These are phyloP conservation scores for Epicoccum sorghinum DNA, from an alignment of 2,329 filamentous ascomycete species.

Conservation along the genomic window DNA sequence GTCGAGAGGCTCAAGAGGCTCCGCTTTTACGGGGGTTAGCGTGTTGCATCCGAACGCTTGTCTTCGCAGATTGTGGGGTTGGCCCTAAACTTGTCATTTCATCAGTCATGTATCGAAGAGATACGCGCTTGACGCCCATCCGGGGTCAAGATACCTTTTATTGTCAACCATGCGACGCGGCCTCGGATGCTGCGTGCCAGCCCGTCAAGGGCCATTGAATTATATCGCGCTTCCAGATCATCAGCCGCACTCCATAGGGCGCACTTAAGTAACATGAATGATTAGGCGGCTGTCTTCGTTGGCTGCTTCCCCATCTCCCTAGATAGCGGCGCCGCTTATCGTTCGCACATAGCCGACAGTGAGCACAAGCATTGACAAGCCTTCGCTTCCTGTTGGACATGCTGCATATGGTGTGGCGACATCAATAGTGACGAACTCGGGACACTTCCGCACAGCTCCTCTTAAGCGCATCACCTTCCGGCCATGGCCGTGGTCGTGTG, in stretches of 20 bases:
- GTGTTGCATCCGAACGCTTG: conserved; percentile 11
- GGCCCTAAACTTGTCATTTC: conserved; percentile 13
- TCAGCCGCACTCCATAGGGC: neutral
- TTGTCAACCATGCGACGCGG: neutral
- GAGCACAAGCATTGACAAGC: conserved; percentile 16
- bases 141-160: conserved; percentile 6
- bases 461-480: conserved; percentile 2
- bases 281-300: conserved; percentile 1
- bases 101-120: conserved; percentile 11
- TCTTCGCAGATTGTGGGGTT: conserved; percentile 9
- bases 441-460: conserved; percentile 3
- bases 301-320: conserved; percentile 2
- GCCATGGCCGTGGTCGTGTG: neutral
- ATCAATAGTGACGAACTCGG: conserved; percentile 11
- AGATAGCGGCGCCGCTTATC: conserved; percentile 8
- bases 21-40: conserved; percentile 10
- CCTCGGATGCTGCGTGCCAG: neutral
- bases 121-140: conserved; percentile 16
- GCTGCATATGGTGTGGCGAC: conserved; percentile 13
- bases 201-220: conserved; percentile 1
- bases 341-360: neutral
- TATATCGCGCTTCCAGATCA: conserved; percentile 1
- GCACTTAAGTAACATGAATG: neutral
- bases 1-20: conserved; percentile 1
- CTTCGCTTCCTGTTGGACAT: conserved; percentile 14